Evolutionary conservation across 139 green algal genomes (phyloP).

Genomic region (Coccomyxa sp.): DNA sequence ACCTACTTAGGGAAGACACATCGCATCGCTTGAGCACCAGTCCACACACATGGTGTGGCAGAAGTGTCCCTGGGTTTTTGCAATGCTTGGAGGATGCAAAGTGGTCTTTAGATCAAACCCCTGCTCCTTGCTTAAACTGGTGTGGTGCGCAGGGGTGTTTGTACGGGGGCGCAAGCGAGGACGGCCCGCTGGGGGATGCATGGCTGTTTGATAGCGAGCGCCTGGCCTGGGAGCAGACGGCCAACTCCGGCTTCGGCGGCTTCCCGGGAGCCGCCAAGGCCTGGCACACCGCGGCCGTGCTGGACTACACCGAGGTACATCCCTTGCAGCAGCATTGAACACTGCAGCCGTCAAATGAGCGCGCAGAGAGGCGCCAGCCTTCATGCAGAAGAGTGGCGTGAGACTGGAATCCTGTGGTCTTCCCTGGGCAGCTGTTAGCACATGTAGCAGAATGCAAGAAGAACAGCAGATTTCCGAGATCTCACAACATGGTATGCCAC

Average conservation of each 20-base stretch:
- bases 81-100: too few relatives aligned
- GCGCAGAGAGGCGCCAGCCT: background rate
- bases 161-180: slow-evolving; percentile 7
- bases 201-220: slow-evolving; percentile 13
- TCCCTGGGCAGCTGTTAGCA: too few relatives aligned
- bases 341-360: too few relatives aligned
- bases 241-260: background rate
- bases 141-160: slow-evolving; percentile 7
- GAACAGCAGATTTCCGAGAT: background rate
- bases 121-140: background rate
- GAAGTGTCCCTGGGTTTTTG: too few relatives aligned
- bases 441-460: background rate
- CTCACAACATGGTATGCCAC: background rate
- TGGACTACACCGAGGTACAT: background rate
- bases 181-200: slow-evolving; percentile 12
- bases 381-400: too few relatives aligned
- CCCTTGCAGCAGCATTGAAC: background rate
- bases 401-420: too few relatives aligned
- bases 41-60: too few relatives aligned
- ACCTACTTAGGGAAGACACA: too few relatives aligned
- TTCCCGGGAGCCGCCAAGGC: background rate
- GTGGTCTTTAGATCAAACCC: too few relatives aligned
- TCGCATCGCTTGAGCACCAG: too few relatives aligned
- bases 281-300: slow-evolving; percentile 15
- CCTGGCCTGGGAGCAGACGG: background rate